phyloP scores from a whole-genome alignment of 2,329 filamentous ascomycete species.

The Dendryphion nanum region DNA sequence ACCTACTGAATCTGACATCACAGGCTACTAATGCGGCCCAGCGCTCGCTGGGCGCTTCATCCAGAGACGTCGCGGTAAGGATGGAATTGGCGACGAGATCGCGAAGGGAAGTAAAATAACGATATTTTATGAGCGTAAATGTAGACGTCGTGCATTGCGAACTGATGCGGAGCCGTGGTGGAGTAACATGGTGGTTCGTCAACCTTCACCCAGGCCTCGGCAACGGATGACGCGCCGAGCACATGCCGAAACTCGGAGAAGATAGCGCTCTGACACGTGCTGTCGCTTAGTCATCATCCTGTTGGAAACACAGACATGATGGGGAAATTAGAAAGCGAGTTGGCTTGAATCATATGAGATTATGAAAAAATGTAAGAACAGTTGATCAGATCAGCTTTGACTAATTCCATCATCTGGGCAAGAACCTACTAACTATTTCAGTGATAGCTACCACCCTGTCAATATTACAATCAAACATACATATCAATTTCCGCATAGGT shows the following conservation, averaged over 20 bases:
- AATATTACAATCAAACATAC: no score
- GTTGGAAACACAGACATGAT: no score
- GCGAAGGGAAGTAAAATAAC: conserved; percentile 1
- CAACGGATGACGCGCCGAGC: conserved; percentile 6
- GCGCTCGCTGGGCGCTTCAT: conserved; percentile 12
- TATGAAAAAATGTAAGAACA: no score
- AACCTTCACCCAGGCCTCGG: conserved; percentile 13
- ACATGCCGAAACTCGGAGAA: conserved; percentile 4
- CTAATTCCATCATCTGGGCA: no score
- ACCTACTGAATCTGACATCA: conserved; percentile 44
- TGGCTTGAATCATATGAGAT: no score
- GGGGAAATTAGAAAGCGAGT: no score
- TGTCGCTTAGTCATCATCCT: no score
- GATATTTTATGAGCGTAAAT: conserved; percentile 2
- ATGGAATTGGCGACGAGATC: not conserved
- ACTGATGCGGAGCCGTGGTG: conserved; percentile 11
- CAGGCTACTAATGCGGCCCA: conserved; percentile 22
- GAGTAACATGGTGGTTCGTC: not conserved
- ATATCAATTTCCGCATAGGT: no score
- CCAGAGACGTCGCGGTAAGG: conserved; percentile 11
- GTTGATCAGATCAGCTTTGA: no score
- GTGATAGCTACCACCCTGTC: no score
- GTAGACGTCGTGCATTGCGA: conserved; percentile 24
- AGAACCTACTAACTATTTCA: no score
- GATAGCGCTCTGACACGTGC: no score